Percentiles rank a stretch among this genome's conserved stretches.
These are phyloP conservation scores for Candida lessepsii DNA, from an alignment of 805 yeast genomes.

Conservation along the genomic window DNA sequence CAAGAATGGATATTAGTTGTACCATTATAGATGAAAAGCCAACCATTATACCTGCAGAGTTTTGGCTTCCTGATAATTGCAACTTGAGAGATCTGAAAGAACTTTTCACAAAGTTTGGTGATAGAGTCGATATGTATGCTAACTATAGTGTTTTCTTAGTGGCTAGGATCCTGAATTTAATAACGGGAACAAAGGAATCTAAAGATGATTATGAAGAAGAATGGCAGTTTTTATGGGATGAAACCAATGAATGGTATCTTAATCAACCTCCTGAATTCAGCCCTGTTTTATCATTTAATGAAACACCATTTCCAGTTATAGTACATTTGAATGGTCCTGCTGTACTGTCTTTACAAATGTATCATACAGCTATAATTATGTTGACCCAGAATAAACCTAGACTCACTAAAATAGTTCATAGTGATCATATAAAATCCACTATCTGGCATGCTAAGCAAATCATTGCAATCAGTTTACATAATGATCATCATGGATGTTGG, in stretches of 20 bases:
- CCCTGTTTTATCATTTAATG: slow-evolving; percentile 29
- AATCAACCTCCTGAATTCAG: slow-evolving; percentile 35
- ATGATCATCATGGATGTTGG: slow-evolving; percentile 26
- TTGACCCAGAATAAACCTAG: slow-evolving; percentile 42
- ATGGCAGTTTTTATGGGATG: slow-evolving; percentile 42
- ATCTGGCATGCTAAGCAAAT: slow-evolving; percentile 43
- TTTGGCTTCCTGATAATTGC: slow-evolving; percentile 32
- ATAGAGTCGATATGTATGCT: slow-evolving; percentile 34
- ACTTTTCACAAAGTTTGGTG: slow-evolving; percentile 19
- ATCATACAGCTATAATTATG: slow-evolving; percentile 38
- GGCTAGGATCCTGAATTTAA: slow-evolving; percentile 35
- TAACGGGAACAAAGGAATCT: slow-evolving; percentile 16
- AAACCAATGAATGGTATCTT: slow-evolving; percentile 36
- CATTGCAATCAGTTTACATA: slow-evolving; percentile 31
- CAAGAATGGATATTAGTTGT: slow-evolving; percentile 40
- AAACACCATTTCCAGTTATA: slow-evolving; percentile 36
- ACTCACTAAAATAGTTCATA: slow-evolving; percentile 23
- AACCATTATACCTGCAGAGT: slow-evolving; percentile 32
- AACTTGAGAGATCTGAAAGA: slow-evolving; percentile 21
- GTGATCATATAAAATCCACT: slow-evolving; percentile 22
- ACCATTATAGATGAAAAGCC: slow-evolving; percentile 35
- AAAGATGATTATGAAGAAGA: slow-evolving; percentile 26
- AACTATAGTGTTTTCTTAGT: slow-evolving; percentile 40
- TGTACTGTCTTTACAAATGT: slow-evolving; percentile 36
- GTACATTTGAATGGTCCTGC: slow-evolving; percentile 37